Evolutionary conservation across 805 yeast species (phyloP), one percentile per base, ranked within the genome.

Genomic region (Myxozyma lipomycoides): DNA sequence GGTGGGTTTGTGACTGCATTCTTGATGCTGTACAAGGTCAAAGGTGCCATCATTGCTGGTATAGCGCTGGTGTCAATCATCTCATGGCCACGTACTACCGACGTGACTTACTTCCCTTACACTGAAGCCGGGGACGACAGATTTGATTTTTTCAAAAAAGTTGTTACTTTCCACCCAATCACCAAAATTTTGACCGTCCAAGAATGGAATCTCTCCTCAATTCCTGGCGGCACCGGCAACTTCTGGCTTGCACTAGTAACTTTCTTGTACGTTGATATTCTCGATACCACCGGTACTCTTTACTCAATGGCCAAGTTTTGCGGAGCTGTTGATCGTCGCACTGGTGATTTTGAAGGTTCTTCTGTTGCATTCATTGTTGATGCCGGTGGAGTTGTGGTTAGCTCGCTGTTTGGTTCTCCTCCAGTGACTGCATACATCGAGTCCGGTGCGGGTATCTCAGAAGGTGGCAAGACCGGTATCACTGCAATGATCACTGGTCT

Each of bases 371-470:
- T 55, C 43, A 21, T 57, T 35, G 60, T 56, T 40, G 61, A 57
- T 40, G 61, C 61, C 6, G 17, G 37, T 17, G 48, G 60, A 26
- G 56, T 57, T 25, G 50, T 47, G 23, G 49, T 57, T 22, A 60
- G 61, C 25, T 57, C 61, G 3, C 45, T 57, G 32, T 52, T 57
- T 39, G 61, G 61, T 10, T 21, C 48, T 24, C 51, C 60, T 18
- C 61, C 61, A 39, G 61, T 57, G n/a, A 57, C 61, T 22, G 61
- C 61, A 12, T 57, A 51, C 41, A 45, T 57, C 39, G 61, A 57
- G 43, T 55, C 60, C 22, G 61, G 61, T 22, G 56, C 61, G 23
- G 61, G 61, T 46, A 57, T 57, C 39, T 51, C 60, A 22, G 61
- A 56, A 23, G 61, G 61, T 34, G 61, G 61, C 39, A 42, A 36